Evolutionary conservation across 805 yeast species (phyloP), one percentile per base, ranked within the genome.

Genomic region (Saturnispora halmiae): DNA sequence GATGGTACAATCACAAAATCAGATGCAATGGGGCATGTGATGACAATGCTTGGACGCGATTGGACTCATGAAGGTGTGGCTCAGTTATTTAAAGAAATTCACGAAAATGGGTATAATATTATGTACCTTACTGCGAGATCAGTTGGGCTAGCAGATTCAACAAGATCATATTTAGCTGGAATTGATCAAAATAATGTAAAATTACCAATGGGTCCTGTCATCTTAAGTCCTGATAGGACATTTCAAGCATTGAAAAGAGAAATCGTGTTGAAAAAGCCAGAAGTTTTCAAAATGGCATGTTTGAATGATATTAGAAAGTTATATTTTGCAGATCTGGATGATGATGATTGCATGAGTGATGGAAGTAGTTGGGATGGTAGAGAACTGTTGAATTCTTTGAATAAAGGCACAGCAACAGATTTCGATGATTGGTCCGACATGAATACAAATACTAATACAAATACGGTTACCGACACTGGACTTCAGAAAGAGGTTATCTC

Each of bases 51-150:
- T 28, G 98, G 98, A 4, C 75, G 86, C 51, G 98, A 92, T 64
- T 92, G 98, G 98, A 92, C 98, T 0, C 98, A 92, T 58, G 75
- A 78, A 2, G 98, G 98, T 25, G 98, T 92, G 31, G 95, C 96
- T 2, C 79, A 79, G 53, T 64, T 92, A 42, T 92, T 88, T 56
- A 77, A 76, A n/a, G 98, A 92, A 58, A 92, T 92, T 46, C 56
- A 71, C 34, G 64, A 72, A 43, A 92, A 92, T 55, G 97, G 98
- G 1, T 92, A 90, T 66, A 87, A 92, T 55, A 80, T 92, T 40
- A 72, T 92, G 75, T 92, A 92, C 60, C 66, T 92, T 50, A 92
- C 98, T 0, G 95, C 98, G 0, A 72, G 98, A 48, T 80, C 95
- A 10, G 96, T 86, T 1, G 98, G 98, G 0, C 90, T 84, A 53